Conservation (phyloP, 1,284 basidiomycete genomes). For the Trichosporon sp. region DNA sequence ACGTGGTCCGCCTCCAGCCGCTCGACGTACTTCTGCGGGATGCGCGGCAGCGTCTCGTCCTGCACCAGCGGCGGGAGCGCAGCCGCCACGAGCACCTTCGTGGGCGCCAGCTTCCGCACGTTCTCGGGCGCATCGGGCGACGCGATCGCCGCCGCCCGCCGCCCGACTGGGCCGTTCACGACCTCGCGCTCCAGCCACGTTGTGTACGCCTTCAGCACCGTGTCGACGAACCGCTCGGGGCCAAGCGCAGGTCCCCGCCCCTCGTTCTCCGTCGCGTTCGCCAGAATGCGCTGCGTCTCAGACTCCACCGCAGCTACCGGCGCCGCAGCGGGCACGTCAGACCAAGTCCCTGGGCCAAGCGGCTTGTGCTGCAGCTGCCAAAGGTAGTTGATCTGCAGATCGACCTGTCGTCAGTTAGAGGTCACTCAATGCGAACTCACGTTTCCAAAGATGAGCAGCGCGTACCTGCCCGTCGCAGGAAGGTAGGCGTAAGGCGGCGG, state of each 20-base stretch:
- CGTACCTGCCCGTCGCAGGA: constrained; percentile 30
- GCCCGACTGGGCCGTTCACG: constrained; percentile 39
- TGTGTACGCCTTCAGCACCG: constrained; percentile 33
- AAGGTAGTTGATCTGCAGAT: constrained; percentile 47
- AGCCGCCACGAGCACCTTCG: constrained; percentile 32
- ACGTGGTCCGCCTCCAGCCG: constrained; percentile 23
- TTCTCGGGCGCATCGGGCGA: background rate
- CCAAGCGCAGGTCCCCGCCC: constrained; percentile 38
- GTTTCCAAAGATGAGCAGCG: constrained; percentile 43
- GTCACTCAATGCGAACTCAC: constrained; percentile 19
- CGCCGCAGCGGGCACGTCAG: background rate
- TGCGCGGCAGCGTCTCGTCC: constrained; percentile 36
- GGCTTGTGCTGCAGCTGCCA: constrained; percentile 44
- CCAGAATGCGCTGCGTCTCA: constrained; percentile 24
- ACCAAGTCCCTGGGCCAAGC: constrained; percentile 27
- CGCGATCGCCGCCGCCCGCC: constrained; percentile 17
- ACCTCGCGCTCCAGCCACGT: constrained; percentile 40
- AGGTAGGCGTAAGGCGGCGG: constrained; percentile 40
- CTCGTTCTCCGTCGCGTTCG: constrained; percentile 38
- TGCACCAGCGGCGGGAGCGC: constrained; percentile 43
- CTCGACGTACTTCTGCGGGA: constrained; percentile 46
- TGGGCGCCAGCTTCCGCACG: constrained; percentile 11
- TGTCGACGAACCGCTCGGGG: constrained; percentile 37
- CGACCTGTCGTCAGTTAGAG: constrained; percentile 30
- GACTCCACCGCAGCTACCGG: background rate